Evolutionary conservation across 2,329 filamentous ascomycete genomes (phyloP).

Genomic region (Xylogone sp.): DNA sequence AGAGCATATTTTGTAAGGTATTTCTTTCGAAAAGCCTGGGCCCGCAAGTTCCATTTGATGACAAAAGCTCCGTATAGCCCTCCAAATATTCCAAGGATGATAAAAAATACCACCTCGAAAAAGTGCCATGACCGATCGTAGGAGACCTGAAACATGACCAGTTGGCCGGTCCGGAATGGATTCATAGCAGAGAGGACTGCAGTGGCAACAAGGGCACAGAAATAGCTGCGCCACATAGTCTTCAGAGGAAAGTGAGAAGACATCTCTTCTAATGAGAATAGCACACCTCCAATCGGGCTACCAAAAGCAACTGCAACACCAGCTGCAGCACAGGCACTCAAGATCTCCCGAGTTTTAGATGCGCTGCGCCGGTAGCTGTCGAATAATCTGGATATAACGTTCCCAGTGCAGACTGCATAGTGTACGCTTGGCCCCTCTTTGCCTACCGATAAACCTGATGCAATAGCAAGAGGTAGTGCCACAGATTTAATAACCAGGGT

Average conservation of each 20-base stretch:
- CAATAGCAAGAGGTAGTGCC: slow-evolving; percentile 85
- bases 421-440: slow-evolving; percentile 99
- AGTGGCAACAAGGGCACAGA: slow-evolving; percentile 93
- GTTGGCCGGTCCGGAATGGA: slow-evolving; percentile 90
- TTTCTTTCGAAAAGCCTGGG: slow-evolving; percentile 89
- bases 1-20: slow-evolving; percentile 83
- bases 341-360: slow-evolving; percentile 89
- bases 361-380: slow-evolving; percentile 89
- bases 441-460: slow-evolving; percentile 88
- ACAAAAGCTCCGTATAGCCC: slow-evolving; percentile 94
- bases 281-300: slow-evolving; percentile 91
- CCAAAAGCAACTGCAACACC: slow-evolving; percentile 96
- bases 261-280: slow-evolving; percentile 98
- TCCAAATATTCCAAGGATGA: slow-evolving; percentile 87
- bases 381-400: slow-evolving; percentile 91
- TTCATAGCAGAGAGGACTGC: slow-evolving; percentile 94
- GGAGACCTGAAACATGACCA: slow-evolving; percentile 98
- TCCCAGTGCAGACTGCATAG: slow-evolving; percentile 95
- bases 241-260: slow-evolving; percentile 94
- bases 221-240: slow-evolving; percentile 97
- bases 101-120: slow-evolving; percentile 91
- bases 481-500: slow-evolving; percentile 94
- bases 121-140: slow-evolving; percentile 98
- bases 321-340: slow-evolving; percentile 91
- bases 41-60: slow-evolving; percentile 94